Percentiles rank a stretch among this genome's conserved stretches.
Conservation (phyloP, 108 stramenopile genomes). For the Fistulifera solaris region DNA sequence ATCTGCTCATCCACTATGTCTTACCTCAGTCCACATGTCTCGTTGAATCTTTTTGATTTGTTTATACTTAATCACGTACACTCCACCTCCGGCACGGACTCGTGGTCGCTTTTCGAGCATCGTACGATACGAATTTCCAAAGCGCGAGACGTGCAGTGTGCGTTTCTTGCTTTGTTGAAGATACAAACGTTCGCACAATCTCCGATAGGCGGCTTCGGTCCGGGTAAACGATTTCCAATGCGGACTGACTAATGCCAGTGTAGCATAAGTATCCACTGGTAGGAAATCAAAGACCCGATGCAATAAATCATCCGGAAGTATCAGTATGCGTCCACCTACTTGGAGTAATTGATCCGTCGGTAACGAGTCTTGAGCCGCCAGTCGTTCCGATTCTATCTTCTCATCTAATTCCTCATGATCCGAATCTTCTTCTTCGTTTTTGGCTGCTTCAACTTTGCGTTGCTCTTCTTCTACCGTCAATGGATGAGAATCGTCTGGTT, state of each 20-base stretch:
- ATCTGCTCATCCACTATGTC: background rate
- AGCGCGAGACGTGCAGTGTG: slow-evolving; percentile 47
- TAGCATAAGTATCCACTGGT: slow-evolving; percentile 52
- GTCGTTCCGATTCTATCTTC: slow-evolving; percentile 7
- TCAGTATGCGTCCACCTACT: slow-evolving; percentile 44
- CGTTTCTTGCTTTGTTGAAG: slow-evolving; percentile 64
- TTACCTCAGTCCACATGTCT: slow-evolving; percentile 77
- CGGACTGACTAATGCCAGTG: slow-evolving; percentile 52
- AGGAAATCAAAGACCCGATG: slow-evolving; percentile 58
- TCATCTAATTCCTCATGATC: slow-evolving; percentile 10
- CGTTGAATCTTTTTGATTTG: slow-evolving; percentile 52
- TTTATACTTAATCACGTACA: slow-evolving; percentile 62
- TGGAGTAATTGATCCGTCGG: slow-evolving; percentile 39
- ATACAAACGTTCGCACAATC: slow-evolving; percentile 63
- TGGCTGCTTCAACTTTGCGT: slow-evolving; percentile 12
- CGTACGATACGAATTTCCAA: slow-evolving; percentile 52
- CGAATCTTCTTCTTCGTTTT: slow-evolving; percentile 38
- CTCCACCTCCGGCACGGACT: slow-evolving; percentile 60
- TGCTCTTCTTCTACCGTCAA: background rate
- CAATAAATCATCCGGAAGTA: slow-evolving; percentile 63
- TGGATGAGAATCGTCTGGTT: background rate
- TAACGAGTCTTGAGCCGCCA: slow-evolving; percentile 13
- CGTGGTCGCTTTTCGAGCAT: slow-evolving; percentile 72
- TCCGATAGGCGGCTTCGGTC: slow-evolving; percentile 58
- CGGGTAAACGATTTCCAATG: slow-evolving; percentile 72